Base-by-base conservation (phyloP, 345 rosid genomes). In the Arabidopsis arenosa region DNA sequence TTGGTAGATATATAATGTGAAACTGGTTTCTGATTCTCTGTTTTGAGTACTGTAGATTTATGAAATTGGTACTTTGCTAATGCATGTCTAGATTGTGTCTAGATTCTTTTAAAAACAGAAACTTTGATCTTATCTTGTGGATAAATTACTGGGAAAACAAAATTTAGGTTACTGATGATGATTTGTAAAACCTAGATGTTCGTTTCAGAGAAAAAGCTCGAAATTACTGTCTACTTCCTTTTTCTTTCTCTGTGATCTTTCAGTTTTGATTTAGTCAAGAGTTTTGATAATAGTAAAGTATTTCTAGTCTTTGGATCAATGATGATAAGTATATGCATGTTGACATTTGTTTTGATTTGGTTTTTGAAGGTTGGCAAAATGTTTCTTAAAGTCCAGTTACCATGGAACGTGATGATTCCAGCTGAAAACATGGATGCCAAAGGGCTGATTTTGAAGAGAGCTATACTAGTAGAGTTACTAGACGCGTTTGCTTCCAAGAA, bases 361-460 rank as follows among this genome's bases (percentile, higher is more conserved):
- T 17, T 65, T 21, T 72, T 36, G 12, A 64, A 62, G 81, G 66
- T 40, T 48, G 33, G n/a, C 23, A 74, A 36, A 21, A 92, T 90
- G 99, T 92, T 77, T 74, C 90, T 95, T 73, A 82, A 92, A 77
- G 93, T 87, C 32, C 67, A 83, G 82, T 18, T 90, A 74, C 88
- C 89, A 0, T 92, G 97, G 97, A 89, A 95, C 74, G 93, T 88
- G 17, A 83, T 90, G 55, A 82, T 92, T 56, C 77, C 97, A n/a
- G 84, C 93, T 2, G 93, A 87, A 49, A 75, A 79, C 74, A 78
- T 90, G 80, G 96, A 85, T n/a, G 81, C 85, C 0, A 83, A 90
- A 41, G 96, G 96, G 17, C 64, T 88, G 66, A 85, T 89, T 83
- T 89, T 90, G 6, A 90, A 92, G 55, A 87, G 86, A 68, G 82